phyloP scores from a whole-genome alignment of 148 eudicot species.

The Rhododendron kiyosumense region DNA sequence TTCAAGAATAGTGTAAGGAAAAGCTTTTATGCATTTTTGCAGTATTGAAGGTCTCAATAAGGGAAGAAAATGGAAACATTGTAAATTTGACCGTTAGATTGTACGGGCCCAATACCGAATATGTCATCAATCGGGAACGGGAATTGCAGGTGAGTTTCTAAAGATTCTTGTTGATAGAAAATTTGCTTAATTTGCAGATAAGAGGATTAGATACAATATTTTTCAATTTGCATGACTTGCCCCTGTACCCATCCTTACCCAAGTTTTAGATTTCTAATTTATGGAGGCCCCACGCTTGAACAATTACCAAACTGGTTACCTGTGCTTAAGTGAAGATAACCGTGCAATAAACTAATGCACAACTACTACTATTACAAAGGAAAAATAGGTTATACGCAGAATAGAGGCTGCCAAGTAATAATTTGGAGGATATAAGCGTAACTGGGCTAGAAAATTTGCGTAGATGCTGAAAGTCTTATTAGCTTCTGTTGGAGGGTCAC shows the following conservation, averaged over 20 bases:
- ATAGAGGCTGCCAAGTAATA: neutral
- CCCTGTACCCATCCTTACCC: neutral
- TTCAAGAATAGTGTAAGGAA: neutral
- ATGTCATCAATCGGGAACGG: slow-evolving; percentile 81
- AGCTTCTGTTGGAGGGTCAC: neutral
- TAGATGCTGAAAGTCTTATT: neutral
- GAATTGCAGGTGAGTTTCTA: slow-evolving; percentile 59
- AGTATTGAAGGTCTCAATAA: slow-evolving; percentile 88
- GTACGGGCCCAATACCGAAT: slow-evolving; percentile 97
- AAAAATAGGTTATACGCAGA: neutral
- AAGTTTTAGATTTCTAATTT: neutral
- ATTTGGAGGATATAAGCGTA: neutral
- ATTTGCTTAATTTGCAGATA: neutral
- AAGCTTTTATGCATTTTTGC: slow-evolving; percentile 19
- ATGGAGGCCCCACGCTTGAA: neutral
- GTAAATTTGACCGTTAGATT: slow-evolving; percentile 61
- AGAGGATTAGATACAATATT: neutral
- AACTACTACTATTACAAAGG: neutral
- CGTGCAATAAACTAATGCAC: neutral
- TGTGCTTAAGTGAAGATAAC: neutral
- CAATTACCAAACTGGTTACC: neutral
- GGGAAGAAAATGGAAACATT: slow-evolving; percentile 45
- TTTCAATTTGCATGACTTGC: neutral
- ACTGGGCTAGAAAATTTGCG: neutral
- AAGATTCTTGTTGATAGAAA: neutral